Evolutionary conservation across 2,329 filamentous ascomycete genomes (phyloP), one percentile per base, ranked within the genome.

Genomic region (Uncinocarpus reesii): DNA sequence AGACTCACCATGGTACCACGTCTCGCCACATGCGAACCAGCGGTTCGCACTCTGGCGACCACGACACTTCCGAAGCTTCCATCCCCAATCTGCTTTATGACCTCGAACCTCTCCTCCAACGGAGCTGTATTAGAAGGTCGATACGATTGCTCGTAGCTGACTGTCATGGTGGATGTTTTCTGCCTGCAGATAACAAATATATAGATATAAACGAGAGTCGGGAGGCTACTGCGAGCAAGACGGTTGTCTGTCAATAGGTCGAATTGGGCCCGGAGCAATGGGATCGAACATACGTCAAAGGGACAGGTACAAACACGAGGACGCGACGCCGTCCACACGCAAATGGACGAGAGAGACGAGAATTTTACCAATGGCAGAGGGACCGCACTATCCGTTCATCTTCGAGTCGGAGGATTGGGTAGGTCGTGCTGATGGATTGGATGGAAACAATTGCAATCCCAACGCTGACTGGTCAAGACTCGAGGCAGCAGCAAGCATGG

Each of bases 61-160:
- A 86, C 84, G 55, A 98, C 92, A 63, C 88, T 96, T 51, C 92
- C 92, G 65, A 98, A 98, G 71, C 92, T 96, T 57, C 92, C 92
- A 79, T 98, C 92, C 42, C 92, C 92, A 65, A 98, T 93, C 62
- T 98, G 92, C 70, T 96, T 98, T 64, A 98, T 73, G 48, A 98
- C 82, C 68, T 98, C 90, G 65, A 95, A 98, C 58, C 89, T 82
- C 64, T 98, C 92, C 65, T 95, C 89, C 47, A 98, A 79, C 55
- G 63, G 61, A 23, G 66, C 69, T 63, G 73, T 56, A 65, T 66
- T 55, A 66, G 71, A 48, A 77, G 72, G 79, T 64, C 84, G 79
- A 60, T 81, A 79, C 67, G 83, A 77, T 60, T 80, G 71, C 62
- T 90, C 86, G 66, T 81, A 81, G 62, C 79, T 76, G 67, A 86